Evolutionary conservation across 164 flowering plant genomes (phyloP).

Genomic region (Magnolia officinalis): DNA sequence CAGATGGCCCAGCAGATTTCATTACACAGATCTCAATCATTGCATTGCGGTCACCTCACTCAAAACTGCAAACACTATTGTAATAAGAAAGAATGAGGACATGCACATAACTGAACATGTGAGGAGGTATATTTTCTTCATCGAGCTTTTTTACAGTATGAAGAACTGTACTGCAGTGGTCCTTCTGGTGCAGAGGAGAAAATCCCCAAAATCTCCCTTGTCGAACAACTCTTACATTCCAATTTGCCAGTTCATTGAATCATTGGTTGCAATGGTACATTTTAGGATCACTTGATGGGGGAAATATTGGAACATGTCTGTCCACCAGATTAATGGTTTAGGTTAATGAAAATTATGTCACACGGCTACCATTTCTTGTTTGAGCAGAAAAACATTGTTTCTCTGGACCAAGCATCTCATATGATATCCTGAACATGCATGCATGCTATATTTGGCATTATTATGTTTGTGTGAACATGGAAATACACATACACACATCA

Average conservation of each 20-base stretch:
- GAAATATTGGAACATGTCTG: no score
- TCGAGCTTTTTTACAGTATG: background rate
- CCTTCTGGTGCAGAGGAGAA: background rate
- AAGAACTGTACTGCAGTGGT: background rate
- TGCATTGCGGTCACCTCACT: background rate
- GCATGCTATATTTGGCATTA: no score
- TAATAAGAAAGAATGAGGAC: background rate
- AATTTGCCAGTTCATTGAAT: background rate
- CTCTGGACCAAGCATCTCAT: no score
- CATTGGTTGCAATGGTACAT: background rate
- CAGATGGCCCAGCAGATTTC: no score
- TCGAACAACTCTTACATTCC: background rate
- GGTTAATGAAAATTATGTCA: no score
- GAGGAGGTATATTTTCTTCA: background rate
- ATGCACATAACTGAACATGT: background rate
- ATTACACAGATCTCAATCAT: background rate
- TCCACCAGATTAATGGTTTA: no score
- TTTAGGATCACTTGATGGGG: background rate
- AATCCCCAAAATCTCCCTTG: background rate
- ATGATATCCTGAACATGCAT: no score
- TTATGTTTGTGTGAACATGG: no score
- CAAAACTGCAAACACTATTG: background rate
- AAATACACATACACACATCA: no score
- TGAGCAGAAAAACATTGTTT: no score
- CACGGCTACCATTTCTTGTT: no score